These are phyloP conservation scores for Syzygium malaccense DNA, from an alignment of 441 rosid species.

Conservation along the genomic window DNA sequence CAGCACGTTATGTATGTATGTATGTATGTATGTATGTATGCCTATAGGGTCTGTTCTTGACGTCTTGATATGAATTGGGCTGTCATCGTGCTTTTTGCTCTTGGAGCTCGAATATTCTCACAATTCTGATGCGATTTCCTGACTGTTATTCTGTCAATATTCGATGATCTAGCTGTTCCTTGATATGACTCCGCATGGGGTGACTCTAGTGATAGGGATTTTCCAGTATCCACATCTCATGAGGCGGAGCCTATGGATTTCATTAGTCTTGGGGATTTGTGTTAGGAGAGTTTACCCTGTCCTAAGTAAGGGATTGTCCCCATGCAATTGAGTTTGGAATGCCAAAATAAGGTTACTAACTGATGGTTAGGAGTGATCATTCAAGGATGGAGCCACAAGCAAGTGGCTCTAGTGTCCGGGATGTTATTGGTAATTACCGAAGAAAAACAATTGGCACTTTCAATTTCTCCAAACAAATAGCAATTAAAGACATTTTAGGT, in stretches of 20 bases:
- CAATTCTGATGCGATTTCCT: no score
- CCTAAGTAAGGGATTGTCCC: background rate
- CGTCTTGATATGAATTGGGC: background rate
- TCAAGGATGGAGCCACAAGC: background rate
- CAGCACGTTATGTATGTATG: no score
- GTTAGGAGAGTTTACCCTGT: no score
- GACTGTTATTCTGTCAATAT: background rate
- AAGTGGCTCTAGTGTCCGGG: background rate
- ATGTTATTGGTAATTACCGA: background rate
- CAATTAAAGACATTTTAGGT: background rate
- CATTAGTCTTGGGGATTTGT: background rate
- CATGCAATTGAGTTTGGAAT: background rate
- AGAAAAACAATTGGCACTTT: background rate
- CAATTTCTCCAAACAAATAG: background rate
- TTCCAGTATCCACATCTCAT: background rate
- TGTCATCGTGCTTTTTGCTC: background rate
- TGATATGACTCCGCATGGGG: background rate
- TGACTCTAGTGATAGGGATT: background rate
- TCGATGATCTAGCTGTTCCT: background rate
- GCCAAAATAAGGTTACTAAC: background rate
- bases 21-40: no score
- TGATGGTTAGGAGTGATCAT: background rate
- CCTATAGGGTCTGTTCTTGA: background rate
- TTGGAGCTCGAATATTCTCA: no score
- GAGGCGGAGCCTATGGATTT: background rate